A percentile compares a stretch with the other conserved stretches of the same genome.
phyloP scores from a whole-genome alignment of 139 green algal genomes.

The Chlamydomonas applanata region DNA sequence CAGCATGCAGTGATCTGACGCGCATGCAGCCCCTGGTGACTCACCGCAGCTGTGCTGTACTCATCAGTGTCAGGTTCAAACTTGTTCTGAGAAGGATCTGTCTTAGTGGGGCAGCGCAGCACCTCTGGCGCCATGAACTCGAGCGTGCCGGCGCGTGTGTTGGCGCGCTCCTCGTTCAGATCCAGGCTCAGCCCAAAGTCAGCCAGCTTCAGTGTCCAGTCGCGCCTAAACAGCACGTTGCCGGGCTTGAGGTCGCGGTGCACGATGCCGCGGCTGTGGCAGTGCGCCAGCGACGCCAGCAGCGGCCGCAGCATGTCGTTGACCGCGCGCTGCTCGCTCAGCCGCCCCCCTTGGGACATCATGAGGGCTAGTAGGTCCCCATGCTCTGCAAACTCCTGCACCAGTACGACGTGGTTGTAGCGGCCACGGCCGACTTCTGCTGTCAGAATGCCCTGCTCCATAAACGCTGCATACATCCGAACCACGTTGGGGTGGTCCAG shows the following conservation, averaged over 20 bases:
- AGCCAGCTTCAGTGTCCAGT: slow-evolving; percentile 43
- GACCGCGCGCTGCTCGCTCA: neutral
- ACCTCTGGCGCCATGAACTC: slow-evolving; percentile 54
- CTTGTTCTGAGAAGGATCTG: slow-evolving; percentile 58
- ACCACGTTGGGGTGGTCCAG: no score
- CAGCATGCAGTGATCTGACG: no score
- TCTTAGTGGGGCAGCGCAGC: slow-evolving; percentile 60
- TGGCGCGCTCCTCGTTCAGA: slow-evolving; percentile 42
- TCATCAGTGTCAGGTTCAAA: slow-evolving; percentile 32
- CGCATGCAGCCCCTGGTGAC: no score
- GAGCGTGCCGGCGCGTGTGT: slow-evolving; percentile 58
- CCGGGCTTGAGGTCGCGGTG: slow-evolving; percentile 39
- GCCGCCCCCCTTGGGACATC: neutral
- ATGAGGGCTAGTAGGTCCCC: neutral
- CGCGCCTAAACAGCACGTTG: slow-evolving; percentile 16
- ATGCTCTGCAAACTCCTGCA: neutral
- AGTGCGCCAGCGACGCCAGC: neutral
- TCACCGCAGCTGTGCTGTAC: no score
- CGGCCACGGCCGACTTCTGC: no score
- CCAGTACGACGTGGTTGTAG: neutral
- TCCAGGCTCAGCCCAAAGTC: slow-evolving; percentile 65
- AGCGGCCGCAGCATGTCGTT: neutral
- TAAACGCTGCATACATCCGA: no score
- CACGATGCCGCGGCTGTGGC: slow-evolving; percentile 14
- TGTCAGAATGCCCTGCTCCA: no score